Base-by-base conservation (phyloP, 2,329 filamentous ascomycete genomes). In the Ascocoryne sarcoides region DNA sequence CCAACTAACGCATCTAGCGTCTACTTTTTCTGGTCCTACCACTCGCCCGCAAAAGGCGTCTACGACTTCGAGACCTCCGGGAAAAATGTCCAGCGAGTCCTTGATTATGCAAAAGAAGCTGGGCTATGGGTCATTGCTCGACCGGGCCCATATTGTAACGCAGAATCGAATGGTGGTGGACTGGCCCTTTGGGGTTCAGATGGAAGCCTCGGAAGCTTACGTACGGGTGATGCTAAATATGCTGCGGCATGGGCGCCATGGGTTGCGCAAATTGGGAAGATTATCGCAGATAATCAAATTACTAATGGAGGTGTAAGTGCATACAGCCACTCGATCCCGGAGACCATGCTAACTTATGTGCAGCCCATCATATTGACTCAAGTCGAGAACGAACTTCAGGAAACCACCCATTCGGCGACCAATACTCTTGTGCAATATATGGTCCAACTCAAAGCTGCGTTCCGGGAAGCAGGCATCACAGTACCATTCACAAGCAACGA, bases 21-120 rank as follows among this genome's bases (percentile, higher is more conserved):
- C 21, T 70, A 69, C 54, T 69, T 71, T 48, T 70, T 69, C 56
- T 71, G 67, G 65, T 68, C 64, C 3, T 71, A 69, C 42, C 67
- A 69, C 49, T 68, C 62, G 30, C 57, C 62, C 5, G 65, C 63
- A 10, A 61, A 60, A 47, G 67, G 58, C 14, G 56, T 59, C 4
- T 71, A 65, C 48, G 71, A 72, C 49, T 75, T 75, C 40, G 62
- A 69, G 31, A 66, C 63, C 0, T 62, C 69, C 0, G 69, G 65
- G 2, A 71, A 73, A 50, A 64, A 74, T 44, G 53, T 73, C 4
- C 68, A 71, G 43, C 60, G 60, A n/a, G 46, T 73, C 3, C 65
- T 73, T 28, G 67, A 71, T 43, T 63, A 66, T 42, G 70, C 69
- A 2, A 70, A 70, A 51, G 59, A 72, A 49, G 66, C 68, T 5